Base-by-base conservation (phyloP, 192 early-diverging fungal genomes). In the Funneliformis mosseae region DNA sequence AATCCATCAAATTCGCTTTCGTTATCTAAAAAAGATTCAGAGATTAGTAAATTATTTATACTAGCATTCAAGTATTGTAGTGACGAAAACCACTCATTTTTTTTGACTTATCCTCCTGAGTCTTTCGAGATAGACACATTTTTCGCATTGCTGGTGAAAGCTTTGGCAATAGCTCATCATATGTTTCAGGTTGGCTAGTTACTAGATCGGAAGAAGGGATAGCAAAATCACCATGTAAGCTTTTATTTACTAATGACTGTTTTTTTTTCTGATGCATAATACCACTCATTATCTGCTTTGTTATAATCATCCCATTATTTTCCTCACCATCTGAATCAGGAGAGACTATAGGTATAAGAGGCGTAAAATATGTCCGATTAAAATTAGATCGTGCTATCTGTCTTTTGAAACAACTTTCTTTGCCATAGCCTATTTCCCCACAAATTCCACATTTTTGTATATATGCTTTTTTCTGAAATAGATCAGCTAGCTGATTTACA, bases 231-330 rank as follows among this genome's bases (percentile, higher is more conserved):
- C n/a, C n/a, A n/a, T n/a, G n/a, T 23, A 48, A 16, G 43, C 23
- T 23, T 46, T 63, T 8, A 63, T 23, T 27, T 63, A 63, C 25
- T 63, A 27, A 8, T 8, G 25, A 6, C 61, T 63, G 8, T 72
- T 72, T 72, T 72, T 72, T 72, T 72, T 72, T 25, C 16, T 38
- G 67, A 8, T 41, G 33, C 5, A 69, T 41, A 33, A 45, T 72
- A 45, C 39, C 39, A 72, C 18, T 12, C 42, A 72, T 72, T 46
- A 6, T 72, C 16, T 46, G 18, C 70, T 18, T 72, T 41, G 42
- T 72, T 5, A 72, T 71, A 43, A n/a, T 10, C 14, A 43, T 43
- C 41, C 3, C 3, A 33, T 33, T 33, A 33, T 33, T 33, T 43
- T 71, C 10, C 0, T 43, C 41, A 14, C 42, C 12, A 71, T 45